Conservation (phyloP, 805 yeast genomes). For the Priceomyces castillae region DNA sequence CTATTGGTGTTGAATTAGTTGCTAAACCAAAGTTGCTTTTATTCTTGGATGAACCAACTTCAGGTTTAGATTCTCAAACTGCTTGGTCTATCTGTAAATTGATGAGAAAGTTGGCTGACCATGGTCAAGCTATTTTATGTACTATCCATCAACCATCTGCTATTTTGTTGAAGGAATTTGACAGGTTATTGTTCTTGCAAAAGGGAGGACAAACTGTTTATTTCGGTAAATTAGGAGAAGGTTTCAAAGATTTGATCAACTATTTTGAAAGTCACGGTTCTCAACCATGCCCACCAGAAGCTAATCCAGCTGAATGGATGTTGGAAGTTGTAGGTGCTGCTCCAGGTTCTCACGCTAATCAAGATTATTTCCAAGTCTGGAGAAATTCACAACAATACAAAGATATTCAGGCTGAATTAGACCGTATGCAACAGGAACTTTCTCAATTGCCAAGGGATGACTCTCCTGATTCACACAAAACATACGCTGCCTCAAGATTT, state of each 20-base stretch:
- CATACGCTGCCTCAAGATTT: constrained; percentile 29
- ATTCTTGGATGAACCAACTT: constrained; percentile 43
- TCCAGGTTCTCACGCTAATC: constrained; percentile 71
- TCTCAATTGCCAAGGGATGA: constrained; percentile 24
- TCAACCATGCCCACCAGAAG: constrained; percentile 34
- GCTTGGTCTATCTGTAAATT: constrained; percentile 43
- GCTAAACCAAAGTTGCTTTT: constrained; percentile 39
- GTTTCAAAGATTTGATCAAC: constrained; percentile 53
- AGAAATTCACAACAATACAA: constrained; percentile 59
- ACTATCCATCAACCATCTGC: constrained; percentile 90
- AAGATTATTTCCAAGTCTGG: constrained; percentile 80
- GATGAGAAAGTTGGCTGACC: constrained; percentile 39
- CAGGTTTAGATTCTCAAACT: constrained; percentile 44
- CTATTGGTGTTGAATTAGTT: constrained; percentile 42
- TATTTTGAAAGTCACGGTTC: constrained; percentile 77
- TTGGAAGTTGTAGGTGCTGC: constrained; percentile 81
- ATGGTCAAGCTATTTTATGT: constrained; percentile 41
- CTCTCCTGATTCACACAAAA: constrained; percentile 23
- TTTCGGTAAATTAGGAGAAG: constrained; percentile 75
- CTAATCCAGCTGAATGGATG: constrained; percentile 75
- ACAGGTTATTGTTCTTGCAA: constrained; percentile 64
- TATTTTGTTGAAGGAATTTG: constrained; percentile 71
- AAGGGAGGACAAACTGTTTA: constrained; percentile 80
- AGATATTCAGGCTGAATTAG: constrained; percentile 59
- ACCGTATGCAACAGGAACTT: constrained; percentile 58